Conservation (phyloP, 805 yeast genomes). For the Monosporozyma servazzii region DNA sequence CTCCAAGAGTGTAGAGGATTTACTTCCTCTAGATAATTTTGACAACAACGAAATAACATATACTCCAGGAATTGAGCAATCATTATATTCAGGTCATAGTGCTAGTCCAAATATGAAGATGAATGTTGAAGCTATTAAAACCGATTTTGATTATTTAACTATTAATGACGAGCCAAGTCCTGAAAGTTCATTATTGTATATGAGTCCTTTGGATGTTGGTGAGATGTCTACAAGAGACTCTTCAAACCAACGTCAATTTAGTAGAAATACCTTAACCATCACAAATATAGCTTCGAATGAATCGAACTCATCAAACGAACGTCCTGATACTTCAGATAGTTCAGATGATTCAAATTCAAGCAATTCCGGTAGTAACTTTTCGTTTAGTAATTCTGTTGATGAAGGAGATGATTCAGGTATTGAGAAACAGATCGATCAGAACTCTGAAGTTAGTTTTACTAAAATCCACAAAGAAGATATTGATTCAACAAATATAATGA, state of each 20-base stretch:
- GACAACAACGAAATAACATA: background rate
- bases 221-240: background rate
- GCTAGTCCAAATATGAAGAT: background rate
- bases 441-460: background rate
- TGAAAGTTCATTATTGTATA: conserved; percentile 2
- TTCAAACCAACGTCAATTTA: background rate
- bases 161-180: background rate
- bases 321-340: background rate
- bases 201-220: conserved; percentile 3
- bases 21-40: background rate
- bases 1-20: conserved; percentile 1
- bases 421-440: background rate
- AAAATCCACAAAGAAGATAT: background rate
- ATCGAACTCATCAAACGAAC: background rate
- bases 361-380: background rate
- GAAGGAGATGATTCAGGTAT: background rate
- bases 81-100: background rate
- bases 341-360: background rate
- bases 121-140: background rate
- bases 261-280: conserved; percentile 1
- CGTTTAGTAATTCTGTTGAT: conserved; percentile 2
- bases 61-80: background rate
- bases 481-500: background rate
- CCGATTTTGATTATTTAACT: background rate
- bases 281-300: background rate